A percentile compares a stretch with the other conserved stretches of the same genome.
phyloP scores from a whole-genome alignment of 179 eudicot genomes.

The Sideroxylon spinosum region DNA sequence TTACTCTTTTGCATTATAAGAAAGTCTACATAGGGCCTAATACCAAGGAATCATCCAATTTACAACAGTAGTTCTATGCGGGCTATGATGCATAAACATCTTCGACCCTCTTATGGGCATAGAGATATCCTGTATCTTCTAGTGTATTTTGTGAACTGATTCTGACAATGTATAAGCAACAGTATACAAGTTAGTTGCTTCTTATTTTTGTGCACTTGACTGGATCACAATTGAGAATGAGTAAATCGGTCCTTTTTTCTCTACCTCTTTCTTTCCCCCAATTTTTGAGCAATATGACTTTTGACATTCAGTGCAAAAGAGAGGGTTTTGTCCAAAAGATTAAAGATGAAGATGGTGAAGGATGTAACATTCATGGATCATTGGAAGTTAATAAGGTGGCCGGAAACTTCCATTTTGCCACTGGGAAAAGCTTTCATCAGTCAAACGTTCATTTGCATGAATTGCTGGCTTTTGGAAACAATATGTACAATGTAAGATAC shows the following conservation, averaged over 20 bases:
- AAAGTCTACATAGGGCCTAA: too few relatives aligned
- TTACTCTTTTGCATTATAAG: too few relatives aligned
- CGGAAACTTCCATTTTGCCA: constrained; percentile 85
- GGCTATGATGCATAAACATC: too few relatives aligned
- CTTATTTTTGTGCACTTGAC: background rate
- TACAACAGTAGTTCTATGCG: too few relatives aligned
- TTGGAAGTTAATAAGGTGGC: constrained; percentile 93
- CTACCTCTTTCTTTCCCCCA: background rate
- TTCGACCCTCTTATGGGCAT: too few relatives aligned
- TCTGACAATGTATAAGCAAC: too few relatives aligned
- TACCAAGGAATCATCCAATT: too few relatives aligned
- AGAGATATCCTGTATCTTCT: too few relatives aligned
- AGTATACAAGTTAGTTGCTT: background rate
- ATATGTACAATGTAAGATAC: constrained; percentile 62
- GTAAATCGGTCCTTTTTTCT: background rate
- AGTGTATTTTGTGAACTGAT: too few relatives aligned
- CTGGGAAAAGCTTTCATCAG: constrained; percentile 82
- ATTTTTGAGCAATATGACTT: constrained; percentile 6
- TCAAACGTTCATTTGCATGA: constrained; percentile 38
- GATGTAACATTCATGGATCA: constrained; percentile 88
- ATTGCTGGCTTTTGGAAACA: constrained; percentile 47
- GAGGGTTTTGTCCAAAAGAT: constrained; percentile 81
- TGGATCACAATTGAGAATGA: constrained; percentile 1
- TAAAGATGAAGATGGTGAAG: constrained; percentile 93
- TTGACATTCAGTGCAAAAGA: constrained; percentile 65